phyloP scores from a whole-genome alignment of 768 basidiomycete genomes.

The Floccularia luteovirens region DNA sequence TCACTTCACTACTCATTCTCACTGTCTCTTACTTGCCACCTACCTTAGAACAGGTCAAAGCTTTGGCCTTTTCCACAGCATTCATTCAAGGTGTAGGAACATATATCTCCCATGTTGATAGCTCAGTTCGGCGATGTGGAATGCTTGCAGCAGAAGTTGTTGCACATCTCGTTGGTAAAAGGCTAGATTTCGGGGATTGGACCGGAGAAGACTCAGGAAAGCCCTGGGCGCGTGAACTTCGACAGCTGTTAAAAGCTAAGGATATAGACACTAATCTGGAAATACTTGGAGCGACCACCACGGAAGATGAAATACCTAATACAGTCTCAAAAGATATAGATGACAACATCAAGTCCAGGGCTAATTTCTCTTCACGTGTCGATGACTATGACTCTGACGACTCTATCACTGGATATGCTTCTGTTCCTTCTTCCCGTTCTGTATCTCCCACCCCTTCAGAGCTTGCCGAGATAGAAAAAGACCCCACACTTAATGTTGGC shows the following conservation, averaged over 20 bases:
- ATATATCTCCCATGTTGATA: conserved; percentile 77
- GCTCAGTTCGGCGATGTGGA: conserved; percentile 74
- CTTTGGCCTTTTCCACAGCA: conserved; percentile 42
- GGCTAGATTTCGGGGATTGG: conserved; percentile 79
- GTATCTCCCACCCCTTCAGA: conserved; percentile 77
- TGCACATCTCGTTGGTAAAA: conserved; percentile 53
- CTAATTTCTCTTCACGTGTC: conserved; percentile 10
- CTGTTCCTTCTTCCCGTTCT: conserved; percentile 55
- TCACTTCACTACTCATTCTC: conserved; percentile 66
- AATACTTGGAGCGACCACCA: neutral
- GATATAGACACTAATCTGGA: conserved; percentile 42
- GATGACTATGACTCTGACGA: conserved; percentile 70
- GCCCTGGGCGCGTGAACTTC: conserved; percentile 55
- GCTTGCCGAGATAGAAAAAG: conserved; percentile 76
- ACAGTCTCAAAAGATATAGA: neutral
- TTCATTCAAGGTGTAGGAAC: conserved; percentile 64
- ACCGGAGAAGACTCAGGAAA: conserved; percentile 64
- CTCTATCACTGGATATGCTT: conserved; percentile 78
- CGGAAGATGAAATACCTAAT: conserved; percentile 8
- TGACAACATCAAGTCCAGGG: neutral
- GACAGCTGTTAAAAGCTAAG: conserved; percentile 39
- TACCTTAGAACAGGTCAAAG: conserved; percentile 34
- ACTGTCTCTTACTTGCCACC: conserved; percentile 52
- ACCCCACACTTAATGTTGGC: conserved; percentile 73
- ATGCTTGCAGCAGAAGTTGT: conserved; percentile 89